Base-by-base conservation (phyloP, 805 yeast genomes). In the Nakazawaea ishiwadae region DNA sequence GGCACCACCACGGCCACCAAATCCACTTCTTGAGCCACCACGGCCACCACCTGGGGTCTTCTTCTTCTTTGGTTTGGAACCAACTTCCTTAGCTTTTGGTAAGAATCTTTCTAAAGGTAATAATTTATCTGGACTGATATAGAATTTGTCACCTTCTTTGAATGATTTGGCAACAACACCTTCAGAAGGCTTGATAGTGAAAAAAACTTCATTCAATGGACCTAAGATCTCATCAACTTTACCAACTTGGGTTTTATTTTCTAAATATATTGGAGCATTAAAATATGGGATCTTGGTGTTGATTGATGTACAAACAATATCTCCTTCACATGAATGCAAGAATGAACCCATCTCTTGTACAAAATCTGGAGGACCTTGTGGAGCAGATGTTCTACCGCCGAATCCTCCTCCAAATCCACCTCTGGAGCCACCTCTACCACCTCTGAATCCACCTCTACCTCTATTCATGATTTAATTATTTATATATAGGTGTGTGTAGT, bases 211-310 rank as follows among this genome's bases (percentile, higher is more conserved):
- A 62, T 93, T 93, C 61, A 93, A 69, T 36, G 99, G 98, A 39
- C 99, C 99, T 52, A 93, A 75, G 49, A 93, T 93, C 73, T 93
- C 99, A 63, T 93, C 99, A 45, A 93, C 96, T 65, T 93, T 93
- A 56, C 99, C 99, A 36, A 93, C 81, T 60, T 84, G 93, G 19
- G 96, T 84, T 67, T 93, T 93, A 75, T 93, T 91, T 63, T 93
- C 98, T 53, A 93, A 75, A 64, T 84, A 93, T 55, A 93, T 90
- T 61, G 99, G 99, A 20, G 99, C 99, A 68, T 93, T 93, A 77
- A 93, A 93, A 65, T 91, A 93, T 57, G 99, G 99, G 53, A 93
- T 74, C 71, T 91, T 91, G 44, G 88, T 80, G 63, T 93, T 93
- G 56, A 86, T 85, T 37, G 97, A 89, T 58, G 90, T 86, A 71